phyloP scores from a whole-genome alignment of 2,329 filamentous ascomycete genomes.

The Trichoderma sp. region DNA sequence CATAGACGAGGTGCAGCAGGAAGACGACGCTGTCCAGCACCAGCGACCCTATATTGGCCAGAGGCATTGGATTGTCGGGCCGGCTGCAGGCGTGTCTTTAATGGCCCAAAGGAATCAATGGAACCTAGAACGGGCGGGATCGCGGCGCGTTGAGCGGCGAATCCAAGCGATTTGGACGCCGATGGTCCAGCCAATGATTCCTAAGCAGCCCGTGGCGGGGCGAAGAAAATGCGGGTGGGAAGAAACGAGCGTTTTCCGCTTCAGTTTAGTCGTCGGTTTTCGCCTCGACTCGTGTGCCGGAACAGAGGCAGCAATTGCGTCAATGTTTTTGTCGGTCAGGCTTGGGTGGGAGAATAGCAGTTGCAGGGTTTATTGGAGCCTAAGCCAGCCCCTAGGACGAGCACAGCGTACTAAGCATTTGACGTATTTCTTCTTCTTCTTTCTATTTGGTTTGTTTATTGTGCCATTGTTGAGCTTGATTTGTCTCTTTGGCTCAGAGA shows the following conservation, averaged over 20 bases:
- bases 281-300: neutral
- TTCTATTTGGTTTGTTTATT: neutral
- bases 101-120: neutral
- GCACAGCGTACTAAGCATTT: neutral
- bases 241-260: neutral
- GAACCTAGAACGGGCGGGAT: neutral
- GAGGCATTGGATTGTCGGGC: conserved; percentile 41
- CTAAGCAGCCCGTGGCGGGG: neutral
- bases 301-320: neutral
- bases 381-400: neutral
- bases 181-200: neutral
- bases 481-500: neutral
- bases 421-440: neutral
- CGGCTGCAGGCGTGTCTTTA: neutral
- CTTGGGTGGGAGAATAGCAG: neutral
- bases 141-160: neutral
- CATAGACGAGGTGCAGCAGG: conserved; percentile 52
- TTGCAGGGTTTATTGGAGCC: neutral
- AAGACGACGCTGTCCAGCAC: conserved; percentile 53
- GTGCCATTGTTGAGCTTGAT: neutral
- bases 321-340: neutral
- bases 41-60: conserved; percentile 52
- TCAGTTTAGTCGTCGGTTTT: neutral
- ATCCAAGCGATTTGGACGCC: neutral
- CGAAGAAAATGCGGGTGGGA: neutral